Evolutionary conservation across 768 basidiomycete genomes (phyloP), one percentile per base, ranked within the genome.

Genomic region (Albatrellus ellisii): DNA sequence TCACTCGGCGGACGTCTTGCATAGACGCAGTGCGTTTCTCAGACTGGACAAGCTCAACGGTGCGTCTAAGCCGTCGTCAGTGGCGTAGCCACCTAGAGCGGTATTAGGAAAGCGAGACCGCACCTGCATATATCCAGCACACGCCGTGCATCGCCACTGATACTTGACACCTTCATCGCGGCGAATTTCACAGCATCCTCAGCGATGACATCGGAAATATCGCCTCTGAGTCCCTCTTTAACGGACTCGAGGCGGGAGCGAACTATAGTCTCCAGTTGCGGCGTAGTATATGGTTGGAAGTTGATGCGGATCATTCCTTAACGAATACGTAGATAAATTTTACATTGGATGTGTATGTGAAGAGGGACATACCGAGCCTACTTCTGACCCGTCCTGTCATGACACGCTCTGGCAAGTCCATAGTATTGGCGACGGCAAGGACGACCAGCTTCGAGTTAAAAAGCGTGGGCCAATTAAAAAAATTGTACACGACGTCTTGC

Each of bases 391-490:
- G 79, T 0, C 90, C 90, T 2, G 72, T 81, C 77, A 99, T 83
- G 9, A 84, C 85, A 34, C 94, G 71, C 59, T 98, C 94, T 0
- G 95, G 95, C 41, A 98, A 69, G 55, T 98, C 94, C 86, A 95
- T 94, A 24, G 94, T 91, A 56, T 98, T 99, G 6, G 95, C 95
- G 1, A 99, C 91, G 0, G 95, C 94, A 39, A 99, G 74, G 2
- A 99, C 95, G 39, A 97, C 79, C 4, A 99, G 72, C 58, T 85
- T 87, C 44, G 89, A 91, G 15, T 77, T 79, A 0, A 73, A 69
- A 39, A 95, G 66, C 3, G 91, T 94, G 2, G 95, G 95, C 94
- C 95, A 99, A 57, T 99, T 98, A 71, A 98, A 98, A 62, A 99
- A 98, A 55, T 97, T 97, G 62, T 99, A 99, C 17, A 99, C 85